Conservation (phyloP, 495 filamentous ascomycete genomes). For the Neurospora sublineolata region DNA sequence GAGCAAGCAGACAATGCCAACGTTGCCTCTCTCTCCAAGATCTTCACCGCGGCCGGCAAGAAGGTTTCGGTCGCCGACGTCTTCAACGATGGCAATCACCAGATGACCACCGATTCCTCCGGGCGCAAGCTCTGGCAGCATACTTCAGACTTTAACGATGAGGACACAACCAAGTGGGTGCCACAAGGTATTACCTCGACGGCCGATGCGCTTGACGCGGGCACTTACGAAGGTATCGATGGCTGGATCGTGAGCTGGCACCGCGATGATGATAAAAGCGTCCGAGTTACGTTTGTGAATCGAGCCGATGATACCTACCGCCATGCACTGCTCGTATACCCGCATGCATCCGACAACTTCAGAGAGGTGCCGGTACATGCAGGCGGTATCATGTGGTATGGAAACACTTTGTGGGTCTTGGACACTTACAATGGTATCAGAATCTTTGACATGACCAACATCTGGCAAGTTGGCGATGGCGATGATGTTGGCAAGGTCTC, state of each 20-base stretch:
- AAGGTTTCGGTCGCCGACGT: constrained; percentile 22
- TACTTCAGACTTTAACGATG: constrained; percentile 23
- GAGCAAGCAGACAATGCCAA: constrained; percentile 13
- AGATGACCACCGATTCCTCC: constrained; percentile 12
- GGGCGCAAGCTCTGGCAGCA: constrained; percentile 16
- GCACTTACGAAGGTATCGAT: constrained; percentile 22
- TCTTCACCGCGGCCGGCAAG: constrained; percentile 7
- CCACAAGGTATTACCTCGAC: constrained; percentile 31
- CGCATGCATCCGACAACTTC: constrained; percentile 2
- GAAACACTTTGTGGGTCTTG: constrained; percentile 6
- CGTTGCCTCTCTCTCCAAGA: constrained; percentile 10
- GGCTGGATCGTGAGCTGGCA: constrained; percentile 32
- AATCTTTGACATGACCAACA: constrained; percentile 7
- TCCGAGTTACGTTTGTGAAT: constrained; percentile 27
- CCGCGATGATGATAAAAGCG: constrained; percentile 21
- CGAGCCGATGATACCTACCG: constrained; percentile 21
- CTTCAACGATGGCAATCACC: constrained; percentile 27
- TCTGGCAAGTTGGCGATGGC: constrained; percentile 5
- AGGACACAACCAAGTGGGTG: constrained; percentile 24
- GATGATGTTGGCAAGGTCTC: constrained; percentile 3
- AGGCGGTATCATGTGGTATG: constrained; percentile 9
- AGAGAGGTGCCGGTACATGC: constrained; percentile 7
- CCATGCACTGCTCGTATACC: constrained; percentile 26
- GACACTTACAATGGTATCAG: constrained; percentile 9
- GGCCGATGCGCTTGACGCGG: constrained; percentile 23